Percentiles rank a stretch among this genome's conserved stretches.
Conservation (phyloP, 192 early-diverging fungal species). For the Geranomyces michiganensis region DNA sequence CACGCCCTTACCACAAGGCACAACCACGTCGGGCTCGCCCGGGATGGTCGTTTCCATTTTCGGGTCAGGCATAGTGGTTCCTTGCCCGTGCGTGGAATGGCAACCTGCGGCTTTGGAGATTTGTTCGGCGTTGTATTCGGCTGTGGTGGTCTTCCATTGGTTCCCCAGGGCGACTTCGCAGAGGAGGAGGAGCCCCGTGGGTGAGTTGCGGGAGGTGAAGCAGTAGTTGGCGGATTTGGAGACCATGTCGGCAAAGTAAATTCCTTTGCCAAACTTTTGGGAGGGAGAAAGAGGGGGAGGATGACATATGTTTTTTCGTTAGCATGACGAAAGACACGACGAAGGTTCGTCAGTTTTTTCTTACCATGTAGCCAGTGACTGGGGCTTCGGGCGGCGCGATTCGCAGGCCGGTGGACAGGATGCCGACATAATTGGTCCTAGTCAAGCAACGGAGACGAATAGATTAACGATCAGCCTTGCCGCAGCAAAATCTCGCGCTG, state of each 20-base stretch:
- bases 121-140: conserved; percentile 60
- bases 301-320: too few species aligned
- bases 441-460: too few species aligned
- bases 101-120: conserved; percentile 38
- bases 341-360: too few species aligned
- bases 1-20: conserved; percentile 54
- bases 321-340: too few species aligned
- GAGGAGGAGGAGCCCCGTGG: conserved; percentile 67
- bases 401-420: conserved; percentile 64
- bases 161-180: conserved; percentile 82
- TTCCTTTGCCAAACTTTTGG: conserved; percentile 84
- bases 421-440: conserved; percentile 74
- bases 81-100: conserved; percentile 67
- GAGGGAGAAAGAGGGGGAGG: conserved; percentile 37
- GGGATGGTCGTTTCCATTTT: conserved; percentile 34
- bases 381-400: conserved; percentile 77
- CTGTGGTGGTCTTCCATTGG: conserved; percentile 29
- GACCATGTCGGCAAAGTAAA: conserved; percentile 82
- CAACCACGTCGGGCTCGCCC: conserved; percentile 49
- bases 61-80: conserved; percentile 61
- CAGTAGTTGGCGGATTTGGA: conserved; percentile 78
- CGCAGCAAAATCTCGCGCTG: too few species aligned
- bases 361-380: conserved; percentile 52
- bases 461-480: too few species aligned
- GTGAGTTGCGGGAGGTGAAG: conserved; percentile 33